A percentile compares a stretch with the other conserved stretches of the same genome.
These are phyloP conservation scores for Trichosanthes cucumerina DNA, from an alignment of 306 rosid genomes.

Conservation along the genomic window DNA sequence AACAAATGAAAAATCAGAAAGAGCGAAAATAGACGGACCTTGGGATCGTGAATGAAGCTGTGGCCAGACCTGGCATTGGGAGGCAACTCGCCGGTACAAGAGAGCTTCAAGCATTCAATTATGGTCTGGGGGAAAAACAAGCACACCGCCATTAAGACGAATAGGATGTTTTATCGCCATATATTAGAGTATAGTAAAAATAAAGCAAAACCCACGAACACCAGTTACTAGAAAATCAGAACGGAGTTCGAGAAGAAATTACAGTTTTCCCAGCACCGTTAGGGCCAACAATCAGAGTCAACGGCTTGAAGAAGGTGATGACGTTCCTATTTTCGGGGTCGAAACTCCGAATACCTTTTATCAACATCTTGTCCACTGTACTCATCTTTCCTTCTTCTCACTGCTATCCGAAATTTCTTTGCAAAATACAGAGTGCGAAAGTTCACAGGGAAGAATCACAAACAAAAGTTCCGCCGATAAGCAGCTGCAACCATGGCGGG, in stretches of 20 bases:
- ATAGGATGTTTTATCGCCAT: not conserved
- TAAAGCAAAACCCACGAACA: not conserved
- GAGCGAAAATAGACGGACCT: slow-evolving; percentile 32
- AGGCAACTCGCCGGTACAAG: slow-evolving; percentile 94
- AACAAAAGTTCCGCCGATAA: not conserved
- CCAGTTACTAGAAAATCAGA: not conserved
- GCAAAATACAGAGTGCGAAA: not conserved
- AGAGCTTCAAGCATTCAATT: slow-evolving; percentile 91
- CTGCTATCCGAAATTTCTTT: not conserved
- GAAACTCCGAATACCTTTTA: slow-evolving; percentile 91
- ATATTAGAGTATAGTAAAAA: not conserved
- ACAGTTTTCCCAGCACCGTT: slow-evolving; percentile 96
- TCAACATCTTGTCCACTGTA: slow-evolving; percentile 90
- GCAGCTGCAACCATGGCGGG: not conserved
- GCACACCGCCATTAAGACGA: not conserved
- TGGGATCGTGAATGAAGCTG: slow-evolving; percentile 95
- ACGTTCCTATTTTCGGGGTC: slow-evolving; percentile 95
- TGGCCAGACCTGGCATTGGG: slow-evolving; percentile 96
- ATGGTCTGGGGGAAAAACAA: slow-evolving; percentile 41
- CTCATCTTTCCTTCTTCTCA: slow-evolving; percentile 40
- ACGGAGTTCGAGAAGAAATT: not conserved
- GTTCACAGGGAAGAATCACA: not conserved
- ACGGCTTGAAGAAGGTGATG: slow-evolving; percentile 88
- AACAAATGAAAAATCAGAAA: not conserved
- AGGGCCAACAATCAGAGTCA: slow-evolving; percentile 93